A percentile compares a stretch with the other conserved stretches of the same genome.
Conservation (phyloP, 225 moss, liverwort and hornwort genomes). For the Sphagnum tenellum region DNA sequence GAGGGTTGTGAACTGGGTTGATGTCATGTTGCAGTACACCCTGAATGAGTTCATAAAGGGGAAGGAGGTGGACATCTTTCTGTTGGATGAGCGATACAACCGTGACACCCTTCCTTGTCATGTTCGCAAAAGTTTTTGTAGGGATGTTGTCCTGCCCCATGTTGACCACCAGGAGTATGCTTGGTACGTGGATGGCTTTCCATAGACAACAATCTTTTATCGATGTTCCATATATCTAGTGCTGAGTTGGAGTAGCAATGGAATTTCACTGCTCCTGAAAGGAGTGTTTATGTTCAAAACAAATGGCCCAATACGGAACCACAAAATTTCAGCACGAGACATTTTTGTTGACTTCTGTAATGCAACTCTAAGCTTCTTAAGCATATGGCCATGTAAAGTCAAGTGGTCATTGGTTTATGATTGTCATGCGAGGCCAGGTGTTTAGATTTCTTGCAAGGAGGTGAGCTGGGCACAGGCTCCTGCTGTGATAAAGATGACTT, state of each 20-base stretch:
- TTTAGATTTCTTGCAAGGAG: conserved; percentile 40
- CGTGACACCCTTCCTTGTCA: conserved; percentile 47
- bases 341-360: no score
- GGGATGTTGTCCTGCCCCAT: conserved; percentile 16
- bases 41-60: conserved; percentile 19
- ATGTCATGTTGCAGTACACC: conserved; percentile 19
- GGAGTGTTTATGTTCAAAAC: no score
- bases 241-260: no score
- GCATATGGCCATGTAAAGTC: no score
- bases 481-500: conserved; percentile 45
- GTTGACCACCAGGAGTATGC: conserved; percentile 18
- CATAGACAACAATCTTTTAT: no score
- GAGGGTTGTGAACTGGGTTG: background rate
- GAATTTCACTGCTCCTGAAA: no score
- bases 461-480: conserved; percentile 31
- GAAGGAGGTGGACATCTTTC: conserved; percentile 31
- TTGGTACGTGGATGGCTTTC: conserved; percentile 15
- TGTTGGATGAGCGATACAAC: conserved; percentile 46
- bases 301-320: no score
- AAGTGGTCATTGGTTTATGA: no score
- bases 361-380: no score
- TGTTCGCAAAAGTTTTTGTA: conserved; percentile 24
- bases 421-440: conserved; percentile 15
- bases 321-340: no score
- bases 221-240: no score